These are phyloP conservation scores for Sclerotinia trifoliorum DNA, from an alignment of 2,329 filamentous ascomycete species.

Conservation along the genomic window DNA sequence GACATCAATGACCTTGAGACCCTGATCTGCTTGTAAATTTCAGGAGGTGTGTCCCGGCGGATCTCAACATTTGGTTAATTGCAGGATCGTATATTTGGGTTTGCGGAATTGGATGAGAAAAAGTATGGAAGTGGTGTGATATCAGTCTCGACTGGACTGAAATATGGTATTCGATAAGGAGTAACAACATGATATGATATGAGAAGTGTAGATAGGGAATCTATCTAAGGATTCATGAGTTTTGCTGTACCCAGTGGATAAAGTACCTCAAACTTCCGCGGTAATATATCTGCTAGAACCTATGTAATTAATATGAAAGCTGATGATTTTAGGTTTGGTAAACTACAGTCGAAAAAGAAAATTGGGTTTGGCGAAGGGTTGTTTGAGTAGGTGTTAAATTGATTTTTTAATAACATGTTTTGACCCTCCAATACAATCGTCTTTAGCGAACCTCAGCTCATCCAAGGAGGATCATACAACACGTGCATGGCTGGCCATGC, in stretches of 20 bases:
- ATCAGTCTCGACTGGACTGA: not conserved
- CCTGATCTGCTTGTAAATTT: not conserved
- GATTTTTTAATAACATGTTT: not conserved
- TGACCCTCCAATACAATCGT: not conserved
- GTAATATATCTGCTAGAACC: not conserved
- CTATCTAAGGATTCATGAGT: not conserved
- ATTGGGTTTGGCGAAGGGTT: not conserved
- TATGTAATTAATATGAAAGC: not conserved
- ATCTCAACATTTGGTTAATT: not conserved
- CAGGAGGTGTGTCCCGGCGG: rapidly evolving
- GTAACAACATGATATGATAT: not conserved
- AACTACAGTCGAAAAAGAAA: not conserved
- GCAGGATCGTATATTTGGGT: not conserved
- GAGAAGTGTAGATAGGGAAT: not conserved
- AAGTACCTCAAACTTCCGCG: not conserved
- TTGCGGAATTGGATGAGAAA: not conserved
- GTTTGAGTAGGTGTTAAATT: not conserved
- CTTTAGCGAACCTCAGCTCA: not conserved
- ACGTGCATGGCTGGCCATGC: not conserved
- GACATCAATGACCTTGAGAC: not conserved
- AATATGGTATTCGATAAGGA: not conserved
- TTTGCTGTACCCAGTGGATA: not conserved
- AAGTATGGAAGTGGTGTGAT: not conserved
- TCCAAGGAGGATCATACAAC: not conserved
- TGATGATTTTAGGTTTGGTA: not conserved